A percentile compares a stretch with the other conserved stretches of the same genome.
Evolutionary conservation across 345 rosid genomes (phyloP).

Genomic region (Toxicodendron radicans): DNA sequence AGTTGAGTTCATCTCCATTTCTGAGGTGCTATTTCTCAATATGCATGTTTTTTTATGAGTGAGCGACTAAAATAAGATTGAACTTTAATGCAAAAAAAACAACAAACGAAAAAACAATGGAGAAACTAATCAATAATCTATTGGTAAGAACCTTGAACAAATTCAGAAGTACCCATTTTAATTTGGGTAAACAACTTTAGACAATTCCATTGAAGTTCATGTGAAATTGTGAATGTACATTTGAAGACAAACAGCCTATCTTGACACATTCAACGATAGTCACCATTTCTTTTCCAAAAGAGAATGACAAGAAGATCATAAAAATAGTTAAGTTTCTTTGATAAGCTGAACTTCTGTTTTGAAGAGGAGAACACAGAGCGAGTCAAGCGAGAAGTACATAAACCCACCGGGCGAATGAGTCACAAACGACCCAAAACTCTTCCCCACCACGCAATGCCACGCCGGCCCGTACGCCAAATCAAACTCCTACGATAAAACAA

Average conservation of each 20-base stretch:
- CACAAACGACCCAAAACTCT: slow-evolving; percentile 45
- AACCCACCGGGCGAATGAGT: slow-evolving; percentile 44
- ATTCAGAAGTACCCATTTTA: not conserved
- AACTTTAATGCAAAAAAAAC: no score
- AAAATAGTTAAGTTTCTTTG: slow-evolving; percentile 4
- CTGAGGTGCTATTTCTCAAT: no score
- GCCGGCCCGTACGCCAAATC: slow-evolving; percentile 44
- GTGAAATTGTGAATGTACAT: no score
- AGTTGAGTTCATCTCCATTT: no score
- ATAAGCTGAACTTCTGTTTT: slow-evolving; percentile 40
- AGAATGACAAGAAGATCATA: not conserved
- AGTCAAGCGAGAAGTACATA: slow-evolving; percentile 40
- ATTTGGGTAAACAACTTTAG: not conserved
- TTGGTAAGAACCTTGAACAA: not conserved
- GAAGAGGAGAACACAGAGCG: slow-evolving; percentile 38
- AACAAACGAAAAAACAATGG: no score
- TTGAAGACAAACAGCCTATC: not conserved
- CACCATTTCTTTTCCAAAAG: not conserved
- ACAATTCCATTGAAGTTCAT: not conserved
- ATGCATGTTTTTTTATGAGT: no score
- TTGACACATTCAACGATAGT: not conserved
- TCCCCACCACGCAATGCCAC: slow-evolving; percentile 55
- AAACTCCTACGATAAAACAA: slow-evolving; percentile 30
- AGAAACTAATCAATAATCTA: no score
- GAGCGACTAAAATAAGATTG: no score